Conservation (phyloP, 768 basidiomycete species). For the Myochromella boudieri region DNA sequence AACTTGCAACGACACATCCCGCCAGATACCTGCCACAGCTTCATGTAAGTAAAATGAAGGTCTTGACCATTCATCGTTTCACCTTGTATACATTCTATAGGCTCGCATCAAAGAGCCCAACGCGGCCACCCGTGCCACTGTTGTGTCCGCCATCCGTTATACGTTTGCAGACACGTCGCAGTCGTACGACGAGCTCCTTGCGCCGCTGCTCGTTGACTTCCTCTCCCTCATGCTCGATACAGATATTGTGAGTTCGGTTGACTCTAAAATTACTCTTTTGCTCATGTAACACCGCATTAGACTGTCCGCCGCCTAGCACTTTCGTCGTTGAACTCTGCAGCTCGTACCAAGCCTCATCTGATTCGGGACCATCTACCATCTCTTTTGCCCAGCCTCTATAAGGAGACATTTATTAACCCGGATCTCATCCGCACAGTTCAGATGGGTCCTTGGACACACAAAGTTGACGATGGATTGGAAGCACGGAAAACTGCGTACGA, state of each 20-base stretch:
- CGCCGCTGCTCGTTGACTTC: constrained; percentile 88
- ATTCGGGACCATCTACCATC: constrained; percentile 78
- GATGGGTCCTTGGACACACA: constrained; percentile 98
- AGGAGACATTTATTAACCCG: constrained; percentile 78
- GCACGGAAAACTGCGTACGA: constrained; percentile 97
- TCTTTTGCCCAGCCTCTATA: constrained; percentile 82
- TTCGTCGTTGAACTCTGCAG: constrained; percentile 91
- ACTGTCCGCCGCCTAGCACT: constrained; percentile 88
- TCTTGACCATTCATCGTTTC: constrained; percentile 1
- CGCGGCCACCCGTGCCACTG: constrained; percentile 78
- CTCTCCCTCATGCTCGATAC: constrained; percentile 85
- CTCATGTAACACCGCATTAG: constrained; percentile 36
- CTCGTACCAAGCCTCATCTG: constrained; percentile 91
- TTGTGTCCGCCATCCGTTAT: constrained; percentile 91
- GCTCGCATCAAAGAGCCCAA: constrained; percentile 67
- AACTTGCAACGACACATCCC: constrained; percentile 90
- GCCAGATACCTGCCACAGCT: constrained; percentile 90
- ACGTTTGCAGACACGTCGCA: constrained; percentile 86
- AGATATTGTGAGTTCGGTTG: constrained; percentile 64
- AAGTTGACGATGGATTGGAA: constrained; percentile 95
- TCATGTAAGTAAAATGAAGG: constrained; percentile 53
- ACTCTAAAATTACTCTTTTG: neutral
- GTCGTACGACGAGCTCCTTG: constrained; percentile 88
- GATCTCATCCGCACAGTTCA: constrained; percentile 86
- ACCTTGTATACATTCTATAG: constrained; percentile 27